Conservation (phyloP, 108 stramenopile genomes). For the Discostella stelligeroides region DNA sequence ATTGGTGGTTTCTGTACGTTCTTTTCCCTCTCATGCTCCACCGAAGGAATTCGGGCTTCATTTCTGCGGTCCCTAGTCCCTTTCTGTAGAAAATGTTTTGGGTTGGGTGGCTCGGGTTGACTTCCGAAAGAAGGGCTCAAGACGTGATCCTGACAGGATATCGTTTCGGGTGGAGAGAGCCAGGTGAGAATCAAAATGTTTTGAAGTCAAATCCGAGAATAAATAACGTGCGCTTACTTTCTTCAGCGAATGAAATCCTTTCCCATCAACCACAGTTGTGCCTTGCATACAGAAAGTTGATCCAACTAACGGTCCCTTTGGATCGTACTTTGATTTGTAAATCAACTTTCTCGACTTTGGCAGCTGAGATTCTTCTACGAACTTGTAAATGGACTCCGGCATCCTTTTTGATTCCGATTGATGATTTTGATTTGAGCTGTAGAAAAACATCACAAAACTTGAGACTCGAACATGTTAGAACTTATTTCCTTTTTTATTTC, state of each 20-base stretch:
- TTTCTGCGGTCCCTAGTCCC: constrained; percentile 36
- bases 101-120: constrained; percentile 38
- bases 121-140: constrained; percentile 48
- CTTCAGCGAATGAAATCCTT: constrained; percentile 53
- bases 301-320: constrained; percentile 47
- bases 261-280: constrained; percentile 53
- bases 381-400: constrained; percentile 64
- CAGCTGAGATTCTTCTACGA: constrained; percentile 53
- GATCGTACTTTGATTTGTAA: constrained; percentile 67
- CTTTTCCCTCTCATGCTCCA: constrained; percentile 37
- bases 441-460: too few species aligned
- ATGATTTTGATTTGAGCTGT: too few species aligned
- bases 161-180: too few species aligned
- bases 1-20: constrained; percentile 52
- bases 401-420: constrained; percentile 8
- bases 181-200: background rate
- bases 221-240: constrained; percentile 32
- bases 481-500: too few species aligned
- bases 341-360: constrained; percentile 48
- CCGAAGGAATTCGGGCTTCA: constrained; percentile 11
- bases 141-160: constrained; percentile 57
- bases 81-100: constrained; percentile 54
- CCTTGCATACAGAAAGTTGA: constrained; percentile 72
- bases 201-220: background rate
- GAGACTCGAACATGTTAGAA: too few species aligned